phyloP scores from a whole-genome alignment of 768 basidiomycete species.

The Lepiota brunneoincarnata region DNA sequence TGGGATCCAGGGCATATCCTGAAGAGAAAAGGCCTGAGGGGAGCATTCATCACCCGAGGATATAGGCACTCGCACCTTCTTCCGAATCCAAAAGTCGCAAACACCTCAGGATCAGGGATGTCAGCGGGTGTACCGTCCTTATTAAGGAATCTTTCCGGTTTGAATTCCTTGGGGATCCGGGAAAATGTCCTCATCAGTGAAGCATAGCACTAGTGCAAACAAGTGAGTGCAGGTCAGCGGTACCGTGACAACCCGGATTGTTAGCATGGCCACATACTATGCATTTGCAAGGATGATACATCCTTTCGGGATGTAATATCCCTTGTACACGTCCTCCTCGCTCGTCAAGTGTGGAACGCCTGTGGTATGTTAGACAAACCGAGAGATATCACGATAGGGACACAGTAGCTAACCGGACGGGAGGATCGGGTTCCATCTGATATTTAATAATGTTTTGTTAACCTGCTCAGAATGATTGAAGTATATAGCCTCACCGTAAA shows the following conservation, averaged over 20 bases:
- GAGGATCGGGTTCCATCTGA: not conserved
- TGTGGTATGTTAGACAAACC: too few relatives aligned
- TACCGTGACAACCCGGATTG: not conserved
- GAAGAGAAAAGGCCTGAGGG: not conserved
- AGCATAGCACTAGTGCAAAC: conserved; percentile 10
- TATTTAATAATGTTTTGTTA: not conserved
- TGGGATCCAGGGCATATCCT: conserved; percentile 12
- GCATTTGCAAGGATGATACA: not conserved
- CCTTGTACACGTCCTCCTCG: conserved; percentile 4
- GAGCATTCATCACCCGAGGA: not conserved
- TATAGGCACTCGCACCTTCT: conserved; percentile 18
- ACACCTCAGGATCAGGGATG: conserved; percentile 20
- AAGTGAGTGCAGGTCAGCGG: not conserved
- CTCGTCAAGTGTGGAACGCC: not conserved
- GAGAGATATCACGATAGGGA: too few relatives aligned
- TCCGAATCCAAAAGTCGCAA: conserved; percentile 30
- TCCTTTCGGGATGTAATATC: conserved; percentile 13
- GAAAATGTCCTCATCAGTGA: conserved; percentile 10
- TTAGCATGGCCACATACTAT: not conserved
- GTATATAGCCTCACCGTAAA: conserved; percentile 11
- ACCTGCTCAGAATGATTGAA: too few relatives aligned
- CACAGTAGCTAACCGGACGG: not conserved
- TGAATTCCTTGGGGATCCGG: conserved; percentile 12
- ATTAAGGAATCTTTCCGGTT: conserved; percentile 7
- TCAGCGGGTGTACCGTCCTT: conserved; percentile 15